Percentiles rank a stretch among this genome's conserved stretches.
phyloP scores from a whole-genome alignment of 148 eudicot genomes.

The Talinum fruticosum region DNA sequence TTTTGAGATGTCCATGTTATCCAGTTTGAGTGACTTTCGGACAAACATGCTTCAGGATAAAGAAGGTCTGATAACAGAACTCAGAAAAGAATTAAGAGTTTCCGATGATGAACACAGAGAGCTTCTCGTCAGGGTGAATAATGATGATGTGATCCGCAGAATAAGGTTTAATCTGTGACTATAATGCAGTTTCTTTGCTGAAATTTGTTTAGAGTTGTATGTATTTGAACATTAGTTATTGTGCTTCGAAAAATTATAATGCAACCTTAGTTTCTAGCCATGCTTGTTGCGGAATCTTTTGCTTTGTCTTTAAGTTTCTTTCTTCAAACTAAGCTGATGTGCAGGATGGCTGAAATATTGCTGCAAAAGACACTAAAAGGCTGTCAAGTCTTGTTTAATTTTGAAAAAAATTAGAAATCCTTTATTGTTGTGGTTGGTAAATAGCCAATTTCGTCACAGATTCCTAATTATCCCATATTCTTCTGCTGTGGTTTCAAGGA shows the following conservation, averaged over 20 bases:
- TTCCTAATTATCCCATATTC: neutral
- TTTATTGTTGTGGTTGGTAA: neutral
- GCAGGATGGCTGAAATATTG: neutral
- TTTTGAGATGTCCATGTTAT: constrained; percentile 17
- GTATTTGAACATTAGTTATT: neutral
- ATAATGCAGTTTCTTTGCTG: neutral
- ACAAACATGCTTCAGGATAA: constrained; percentile 55
- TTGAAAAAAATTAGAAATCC: too few relatives aligned
- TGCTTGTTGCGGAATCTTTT: neutral
- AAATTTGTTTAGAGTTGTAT: neutral
- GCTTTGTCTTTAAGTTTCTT: neutral
- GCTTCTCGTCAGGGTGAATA: constrained; percentile 66
- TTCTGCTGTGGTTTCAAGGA: neutral
- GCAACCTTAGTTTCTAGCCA: neutral
- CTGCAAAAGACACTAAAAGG: neutral
- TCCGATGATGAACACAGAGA: constrained; percentile 97
- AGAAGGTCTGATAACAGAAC: constrained; percentile 87
- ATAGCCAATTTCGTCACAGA: neutral
- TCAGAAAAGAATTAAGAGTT: constrained; percentile 90
- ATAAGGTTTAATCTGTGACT: constrained; percentile 46
- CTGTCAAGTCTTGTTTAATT: neutral
- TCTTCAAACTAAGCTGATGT: neutral
- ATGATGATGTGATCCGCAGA: constrained; percentile 66
- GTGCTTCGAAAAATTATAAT: neutral
- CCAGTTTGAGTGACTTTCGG: constrained; percentile 23